phyloP scores from a whole-genome alignment of 345 rosid species.

The Punica granatum region DNA sequence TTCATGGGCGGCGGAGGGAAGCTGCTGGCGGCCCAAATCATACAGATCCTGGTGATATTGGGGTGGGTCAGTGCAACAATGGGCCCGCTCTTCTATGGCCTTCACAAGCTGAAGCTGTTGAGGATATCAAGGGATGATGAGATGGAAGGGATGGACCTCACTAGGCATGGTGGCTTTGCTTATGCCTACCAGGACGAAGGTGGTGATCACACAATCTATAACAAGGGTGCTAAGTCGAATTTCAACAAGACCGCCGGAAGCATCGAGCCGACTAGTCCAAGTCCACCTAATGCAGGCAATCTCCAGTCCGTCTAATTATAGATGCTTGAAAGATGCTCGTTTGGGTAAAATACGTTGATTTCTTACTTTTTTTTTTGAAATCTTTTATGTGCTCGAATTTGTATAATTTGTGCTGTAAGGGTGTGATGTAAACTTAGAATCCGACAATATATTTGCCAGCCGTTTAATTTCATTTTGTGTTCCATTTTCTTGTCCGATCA shows the following conservation, averaged over 20 bases:
- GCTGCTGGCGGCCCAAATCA: conserved; percentile 59
- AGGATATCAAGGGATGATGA: conserved; percentile 60
- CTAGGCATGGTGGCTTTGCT: conserved; percentile 77
- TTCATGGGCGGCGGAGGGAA: conserved; percentile 74
- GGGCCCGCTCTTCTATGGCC: conserved; percentile 56
- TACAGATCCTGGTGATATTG: conserved; percentile 39
- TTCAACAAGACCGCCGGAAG: conserved; percentile 9
- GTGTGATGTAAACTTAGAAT: too few species aligned
- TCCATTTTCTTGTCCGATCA: too few species aligned
- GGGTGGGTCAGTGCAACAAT: conserved; percentile 82
- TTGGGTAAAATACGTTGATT: too few species aligned
- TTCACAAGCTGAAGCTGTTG: conserved; percentile 40
- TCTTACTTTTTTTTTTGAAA: too few species aligned
- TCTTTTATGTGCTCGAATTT: not conserved
- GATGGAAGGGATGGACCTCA: conserved; percentile 75
- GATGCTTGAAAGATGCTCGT: too few species aligned
- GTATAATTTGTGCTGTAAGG: too few species aligned
- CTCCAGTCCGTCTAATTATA: not conserved
- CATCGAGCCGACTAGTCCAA: conserved; percentile 23
- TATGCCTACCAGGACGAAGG: conserved; percentile 62
- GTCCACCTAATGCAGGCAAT: not conserved
- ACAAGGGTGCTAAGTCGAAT: not conserved
- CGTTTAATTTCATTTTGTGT: too few species aligned
- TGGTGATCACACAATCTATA: conserved; percentile 7
- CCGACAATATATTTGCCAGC: too few species aligned